Evolutionary conservation across 148 eudicot species (phyloP).

Genomic region (Gaultheria prostrata): DNA sequence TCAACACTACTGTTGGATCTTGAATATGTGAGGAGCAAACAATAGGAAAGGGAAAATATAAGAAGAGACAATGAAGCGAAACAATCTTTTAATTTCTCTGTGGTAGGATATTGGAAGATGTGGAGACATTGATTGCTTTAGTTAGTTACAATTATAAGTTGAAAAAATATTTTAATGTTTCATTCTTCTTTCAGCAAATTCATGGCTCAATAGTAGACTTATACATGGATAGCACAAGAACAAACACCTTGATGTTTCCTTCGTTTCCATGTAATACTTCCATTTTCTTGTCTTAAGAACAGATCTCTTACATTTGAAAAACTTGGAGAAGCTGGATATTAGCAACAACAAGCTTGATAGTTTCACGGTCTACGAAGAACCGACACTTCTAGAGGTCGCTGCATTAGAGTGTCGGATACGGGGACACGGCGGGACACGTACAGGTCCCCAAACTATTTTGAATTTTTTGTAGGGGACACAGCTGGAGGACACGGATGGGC

Average conservation of each 20-base stretch:
- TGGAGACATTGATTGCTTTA: too few species aligned
- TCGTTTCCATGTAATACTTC: neutral
- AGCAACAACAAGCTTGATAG: neutral
- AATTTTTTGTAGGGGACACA: too few species aligned
- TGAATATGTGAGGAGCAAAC: neutral
- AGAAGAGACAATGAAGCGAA: neutral
- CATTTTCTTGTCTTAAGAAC: neutral
- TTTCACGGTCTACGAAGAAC: neutral
- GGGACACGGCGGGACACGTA: too few species aligned
- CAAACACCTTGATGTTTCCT: neutral
- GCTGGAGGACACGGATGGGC: too few species aligned
- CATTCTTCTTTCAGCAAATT: neutral
- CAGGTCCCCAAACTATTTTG: too few species aligned
- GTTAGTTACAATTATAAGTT: neutral
- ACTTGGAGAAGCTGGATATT: neutral
- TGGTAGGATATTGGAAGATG: neutral
- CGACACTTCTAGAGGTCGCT: too few species aligned
- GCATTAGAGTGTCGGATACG: too few species aligned
- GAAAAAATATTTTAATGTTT: too few species aligned
- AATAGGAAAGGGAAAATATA: neutral
- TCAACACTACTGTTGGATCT: neutral
- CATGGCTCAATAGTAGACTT: neutral
- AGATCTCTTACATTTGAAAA: neutral
- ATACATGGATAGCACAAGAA: too few species aligned
- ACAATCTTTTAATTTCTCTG: neutral